phyloP scores from a whole-genome alignment of 139 green algal species.

The Yamagishiella unicocca region DNA sequence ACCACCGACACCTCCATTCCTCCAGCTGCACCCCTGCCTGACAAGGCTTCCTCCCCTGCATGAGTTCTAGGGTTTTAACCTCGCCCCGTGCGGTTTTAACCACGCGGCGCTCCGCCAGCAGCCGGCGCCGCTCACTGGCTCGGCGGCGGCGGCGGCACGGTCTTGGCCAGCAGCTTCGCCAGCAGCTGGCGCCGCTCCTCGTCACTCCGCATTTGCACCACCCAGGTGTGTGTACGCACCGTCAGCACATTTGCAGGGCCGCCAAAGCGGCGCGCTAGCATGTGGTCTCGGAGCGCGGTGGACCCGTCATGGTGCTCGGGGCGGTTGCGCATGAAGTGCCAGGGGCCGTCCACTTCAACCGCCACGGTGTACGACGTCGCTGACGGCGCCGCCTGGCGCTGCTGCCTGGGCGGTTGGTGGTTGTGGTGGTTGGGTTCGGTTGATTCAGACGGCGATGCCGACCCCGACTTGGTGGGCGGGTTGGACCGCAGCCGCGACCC shows the following conservation, averaged over 20 bases:
- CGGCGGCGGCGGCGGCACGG: not conserved
- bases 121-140: not conserved
- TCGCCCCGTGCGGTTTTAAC: no score
- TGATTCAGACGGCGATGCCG: not conserved
- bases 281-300: not conserved
- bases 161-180: not conserved
- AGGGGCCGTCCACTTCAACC: slow-evolving; percentile 28
- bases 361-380: not conserved
- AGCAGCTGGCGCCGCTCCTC: not conserved
- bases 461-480: not conserved
- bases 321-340: slow-evolving; percentile 33
- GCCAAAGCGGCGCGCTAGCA: not conserved
- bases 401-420: not conserved
- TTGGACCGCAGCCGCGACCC: not conserved
- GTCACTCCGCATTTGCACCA: not conserved
- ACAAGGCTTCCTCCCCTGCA: no score
- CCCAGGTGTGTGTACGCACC: not conserved
- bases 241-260: not conserved
- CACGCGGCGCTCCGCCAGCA: no score
- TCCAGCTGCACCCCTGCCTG: no score
- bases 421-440: not conserved
- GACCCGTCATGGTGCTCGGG: not conserved
- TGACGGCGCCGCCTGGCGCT: not conserved
- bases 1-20: no score
- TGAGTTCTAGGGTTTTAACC: no score